phyloP scores from a whole-genome alignment of 495 filamentous ascomycete species.

The Pseudomonodictys pantanalensis region DNA sequence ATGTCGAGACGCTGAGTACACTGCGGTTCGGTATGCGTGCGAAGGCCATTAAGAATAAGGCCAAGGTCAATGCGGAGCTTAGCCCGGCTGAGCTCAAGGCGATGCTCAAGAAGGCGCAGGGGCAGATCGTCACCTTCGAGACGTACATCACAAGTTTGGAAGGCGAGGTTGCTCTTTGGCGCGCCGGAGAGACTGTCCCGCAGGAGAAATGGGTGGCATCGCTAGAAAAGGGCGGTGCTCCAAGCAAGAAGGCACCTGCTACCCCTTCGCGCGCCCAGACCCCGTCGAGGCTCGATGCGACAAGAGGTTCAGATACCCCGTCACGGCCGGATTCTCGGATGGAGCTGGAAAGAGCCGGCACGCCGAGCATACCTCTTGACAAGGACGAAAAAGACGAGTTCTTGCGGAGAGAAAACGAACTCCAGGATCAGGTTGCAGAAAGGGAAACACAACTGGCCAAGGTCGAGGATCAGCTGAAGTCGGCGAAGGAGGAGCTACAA shows the following conservation, averaged over 20 bases:
- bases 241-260: conserved; percentile 56
- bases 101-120: conserved; percentile 85
- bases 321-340: conserved; percentile 73
- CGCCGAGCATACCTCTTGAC: conserved; percentile 81
- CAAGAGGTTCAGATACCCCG: conserved; percentile 54
- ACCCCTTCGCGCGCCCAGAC: conserved; percentile 69
- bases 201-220: conserved; percentile 76
- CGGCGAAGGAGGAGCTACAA: conserved; percentile 77
- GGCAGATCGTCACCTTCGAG: conserved; percentile 83
- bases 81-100: conserved; percentile 92
- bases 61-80: conserved; percentile 97
- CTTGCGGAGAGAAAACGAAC: conserved; percentile 87
- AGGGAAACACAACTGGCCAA: conserved; percentile 77
- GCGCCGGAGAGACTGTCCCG: conserved; percentile 81
- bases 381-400: conserved; percentile 98
- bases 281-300: conserved; percentile 58
- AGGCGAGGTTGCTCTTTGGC: conserved; percentile 80
- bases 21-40: conserved; percentile 93
- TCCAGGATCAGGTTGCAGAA: conserved; percentile 93
- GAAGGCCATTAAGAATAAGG: conserved; percentile 99
- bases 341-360: conserved; percentile 80
- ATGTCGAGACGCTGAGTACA: conserved; percentile 90
- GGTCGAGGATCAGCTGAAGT: conserved; percentile 72
- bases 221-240: conserved; percentile 55
- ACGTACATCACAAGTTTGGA: conserved; percentile 81